phyloP scores from a whole-genome alignment of 2,329 filamentous ascomycete species.

The Penicillium sp. region DNA sequence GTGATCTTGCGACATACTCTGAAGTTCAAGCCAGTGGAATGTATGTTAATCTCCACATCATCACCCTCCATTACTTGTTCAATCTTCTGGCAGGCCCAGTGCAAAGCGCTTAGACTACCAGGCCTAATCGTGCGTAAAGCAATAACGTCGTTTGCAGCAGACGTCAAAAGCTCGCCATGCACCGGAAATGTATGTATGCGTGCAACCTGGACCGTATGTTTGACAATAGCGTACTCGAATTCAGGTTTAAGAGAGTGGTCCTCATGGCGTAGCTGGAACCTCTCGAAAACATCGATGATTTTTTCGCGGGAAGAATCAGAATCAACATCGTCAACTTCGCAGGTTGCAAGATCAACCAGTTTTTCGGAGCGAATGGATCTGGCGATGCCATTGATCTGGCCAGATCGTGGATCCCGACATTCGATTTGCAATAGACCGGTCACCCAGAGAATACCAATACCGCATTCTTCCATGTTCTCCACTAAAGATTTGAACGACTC shows the following conservation, averaged over 20 bases:
- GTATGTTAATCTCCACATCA: conserved; percentile 23
- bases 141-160: not conserved
- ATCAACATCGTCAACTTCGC: conserved; percentile 15
- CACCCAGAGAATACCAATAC: conserved; percentile 29
- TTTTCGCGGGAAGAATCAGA: not conserved
- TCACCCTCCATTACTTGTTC: conserved; percentile 8
- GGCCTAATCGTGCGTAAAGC: conserved; percentile 17
- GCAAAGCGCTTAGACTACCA: conserved; percentile 22
- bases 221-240: conserved; percentile 19
- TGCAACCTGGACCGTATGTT: conserved; percentile 12
- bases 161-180: not conserved
- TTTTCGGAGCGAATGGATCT: conserved; percentile 32
- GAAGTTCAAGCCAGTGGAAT: conserved; percentile 28
- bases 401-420: conserved; percentile 30
- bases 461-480: not conserved
- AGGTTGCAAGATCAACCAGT: conserved; percentile 26
- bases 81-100: conserved; percentile 16
- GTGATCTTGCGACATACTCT: conserved; percentile 9
- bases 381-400: conserved; percentile 28
- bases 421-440: conserved; percentile 22
- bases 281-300: conserved; percentile 15
- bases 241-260: conserved; percentile 12
- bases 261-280: conserved; percentile 6
- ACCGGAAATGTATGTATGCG: conserved; percentile 9
- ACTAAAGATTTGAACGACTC: conserved; percentile 5